Conservation (phyloP, 768 basidiomycete species). For the Lentinula raphanica region DNA sequence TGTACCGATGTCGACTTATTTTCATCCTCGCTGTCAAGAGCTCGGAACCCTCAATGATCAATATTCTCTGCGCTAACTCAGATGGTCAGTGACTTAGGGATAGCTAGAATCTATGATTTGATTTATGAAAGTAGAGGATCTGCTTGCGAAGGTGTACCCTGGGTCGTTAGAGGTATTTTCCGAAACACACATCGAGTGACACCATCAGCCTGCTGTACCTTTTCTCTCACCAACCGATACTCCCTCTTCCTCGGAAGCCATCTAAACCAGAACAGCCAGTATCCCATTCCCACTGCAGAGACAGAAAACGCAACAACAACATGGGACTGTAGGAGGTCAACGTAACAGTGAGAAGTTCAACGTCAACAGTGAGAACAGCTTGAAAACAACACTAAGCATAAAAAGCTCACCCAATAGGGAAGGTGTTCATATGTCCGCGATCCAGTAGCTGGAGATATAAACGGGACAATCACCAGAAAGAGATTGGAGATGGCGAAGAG, state of each 20-base stretch:
- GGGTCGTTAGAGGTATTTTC: no score
- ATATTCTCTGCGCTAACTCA: no score
- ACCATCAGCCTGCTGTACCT: conserved; percentile 50
- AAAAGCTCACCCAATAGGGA: conserved; percentile 60
- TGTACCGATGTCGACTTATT: no score
- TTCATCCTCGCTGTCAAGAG: no score
- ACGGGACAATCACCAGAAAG: conserved; percentile 56
- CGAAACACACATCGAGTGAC: conserved; percentile 50
- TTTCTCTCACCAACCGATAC: conserved; percentile 45
- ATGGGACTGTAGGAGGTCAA: conserved; percentile 35
- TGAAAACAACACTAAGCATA: neutral
- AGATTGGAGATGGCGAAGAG: conserved; percentile 63
- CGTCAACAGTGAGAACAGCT: no score
- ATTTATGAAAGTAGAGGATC: no score
- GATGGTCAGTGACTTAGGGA: no score
- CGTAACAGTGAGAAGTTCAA: no score
- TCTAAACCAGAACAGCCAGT: conserved; percentile 51
- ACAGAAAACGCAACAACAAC: conserved; percentile 41
- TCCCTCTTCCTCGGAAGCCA: conserved; percentile 45
- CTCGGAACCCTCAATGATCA: no score
- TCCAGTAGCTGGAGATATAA: conserved; percentile 55
- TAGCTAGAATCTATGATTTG: no score
- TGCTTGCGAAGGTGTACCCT: no score
- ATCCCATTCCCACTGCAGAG: conserved; percentile 43
- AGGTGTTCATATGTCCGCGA: conserved; percentile 48